These are phyloP conservation scores for Fraxinus platypoda DNA, from an alignment of 305 asterid genomes.

Conservation along the genomic window DNA sequence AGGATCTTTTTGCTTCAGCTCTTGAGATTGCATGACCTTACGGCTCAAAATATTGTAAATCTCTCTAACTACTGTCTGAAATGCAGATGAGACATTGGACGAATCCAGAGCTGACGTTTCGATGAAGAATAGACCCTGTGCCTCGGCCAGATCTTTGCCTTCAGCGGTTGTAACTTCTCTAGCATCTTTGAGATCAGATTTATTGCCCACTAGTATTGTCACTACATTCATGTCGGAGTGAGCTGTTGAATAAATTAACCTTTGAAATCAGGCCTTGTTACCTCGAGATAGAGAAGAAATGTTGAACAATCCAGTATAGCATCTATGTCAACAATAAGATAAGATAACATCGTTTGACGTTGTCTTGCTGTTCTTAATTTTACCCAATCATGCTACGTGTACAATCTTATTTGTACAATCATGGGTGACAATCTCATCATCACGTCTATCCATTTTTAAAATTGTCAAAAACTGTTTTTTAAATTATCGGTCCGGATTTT, in stretches of 20 bases:
- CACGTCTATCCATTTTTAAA: no score
- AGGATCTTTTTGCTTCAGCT: conserved; percentile 24
- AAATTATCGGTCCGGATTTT: no score
- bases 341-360: no score
- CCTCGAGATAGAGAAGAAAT: neutral
- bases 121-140: conserved; percentile 52
- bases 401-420: no score
- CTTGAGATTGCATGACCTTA: conserved; percentile 45
- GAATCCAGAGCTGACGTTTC: conserved; percentile 61
- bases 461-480: no score
- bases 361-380: no score
- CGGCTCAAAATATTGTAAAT: conserved; percentile 47
- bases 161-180: conserved; percentile 52
- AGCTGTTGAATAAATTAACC: conserved; percentile 30
- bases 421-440: no score
- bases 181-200: conserved; percentile 55
- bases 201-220: conserved; percentile 28
- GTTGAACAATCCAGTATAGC: neutral
- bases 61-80: conserved; percentile 48
- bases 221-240: conserved; percentile 60
- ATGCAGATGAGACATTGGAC: conserved; percentile 43
- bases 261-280: neutral
- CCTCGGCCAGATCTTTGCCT: conserved; percentile 47
- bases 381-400: no score
- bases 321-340: no score